Evolutionary conservation across 2,329 filamentous ascomycete genomes (phyloP).

Genomic region (Coniochaeta ligniaria): DNA sequence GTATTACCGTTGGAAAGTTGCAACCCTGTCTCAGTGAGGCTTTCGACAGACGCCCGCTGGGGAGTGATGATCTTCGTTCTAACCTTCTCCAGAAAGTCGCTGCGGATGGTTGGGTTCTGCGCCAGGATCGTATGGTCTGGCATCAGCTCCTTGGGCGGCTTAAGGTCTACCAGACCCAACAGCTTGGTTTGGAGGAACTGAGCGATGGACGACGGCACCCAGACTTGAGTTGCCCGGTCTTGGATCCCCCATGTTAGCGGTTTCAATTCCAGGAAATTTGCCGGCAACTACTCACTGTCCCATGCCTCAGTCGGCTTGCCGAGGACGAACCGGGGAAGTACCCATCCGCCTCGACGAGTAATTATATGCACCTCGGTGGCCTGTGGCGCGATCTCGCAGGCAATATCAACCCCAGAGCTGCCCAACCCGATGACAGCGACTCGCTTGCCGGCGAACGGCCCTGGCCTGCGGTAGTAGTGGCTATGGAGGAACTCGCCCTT

Average conservation of each 20-base stretch:
- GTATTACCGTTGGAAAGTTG: conserved; percentile 18
- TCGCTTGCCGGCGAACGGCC: conserved; percentile 25
- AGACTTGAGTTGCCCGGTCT: conserved; percentile 21
- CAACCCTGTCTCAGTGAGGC: conserved; percentile 20
- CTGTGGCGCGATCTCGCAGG: conserved; percentile 24
- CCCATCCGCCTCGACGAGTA: conserved; percentile 28
- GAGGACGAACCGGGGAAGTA: conserved; percentile 27
- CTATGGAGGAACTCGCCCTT: conserved; percentile 27
- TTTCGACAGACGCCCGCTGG: conserved; percentile 22
- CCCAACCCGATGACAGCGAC: conserved; percentile 29
- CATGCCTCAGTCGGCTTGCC: conserved; percentile 26
- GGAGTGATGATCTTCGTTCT: conserved; percentile 20
- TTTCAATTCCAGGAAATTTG: neutral
- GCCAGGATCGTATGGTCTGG: conserved; percentile 25
- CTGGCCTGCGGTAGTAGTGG: conserved; percentile 25
- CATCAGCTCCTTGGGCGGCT: conserved; percentile 20
- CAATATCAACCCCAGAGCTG: conserved; percentile 29
- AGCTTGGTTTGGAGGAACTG: conserved; percentile 23
- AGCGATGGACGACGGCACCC: conserved; percentile 16
- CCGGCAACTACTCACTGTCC: conserved; percentile 20
- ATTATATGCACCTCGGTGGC: conserved; percentile 27
- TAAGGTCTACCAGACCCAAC: conserved; percentile 20
- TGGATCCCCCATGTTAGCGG: neutral
- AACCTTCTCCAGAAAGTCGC: conserved; percentile 25
- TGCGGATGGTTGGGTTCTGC: conserved; percentile 25